Evolutionary conservation across 2,329 filamentous ascomycete species (phyloP).

Genomic region (Neofusicoccum cordaticola): DNA sequence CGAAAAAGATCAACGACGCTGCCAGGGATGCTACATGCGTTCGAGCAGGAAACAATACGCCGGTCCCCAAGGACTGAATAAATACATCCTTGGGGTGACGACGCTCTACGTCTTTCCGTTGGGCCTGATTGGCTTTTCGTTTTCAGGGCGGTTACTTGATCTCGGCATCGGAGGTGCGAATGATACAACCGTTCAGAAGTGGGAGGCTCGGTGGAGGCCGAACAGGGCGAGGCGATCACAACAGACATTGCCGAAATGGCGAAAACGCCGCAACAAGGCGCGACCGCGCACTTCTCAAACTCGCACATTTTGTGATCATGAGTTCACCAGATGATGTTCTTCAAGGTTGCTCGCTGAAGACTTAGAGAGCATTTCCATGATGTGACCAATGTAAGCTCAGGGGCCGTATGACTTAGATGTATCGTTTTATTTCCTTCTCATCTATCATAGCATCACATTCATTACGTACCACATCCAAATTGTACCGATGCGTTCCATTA

Average conservation of each 20-base stretch:
- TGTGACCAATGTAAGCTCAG: too few relatives aligned
- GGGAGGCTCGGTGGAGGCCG: background rate
- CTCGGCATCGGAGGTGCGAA: constrained; percentile 1
- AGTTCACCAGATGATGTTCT: too few relatives aligned
- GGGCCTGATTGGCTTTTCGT: background rate
- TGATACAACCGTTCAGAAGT: constrained; percentile 8
- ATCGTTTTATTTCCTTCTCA: too few relatives aligned
- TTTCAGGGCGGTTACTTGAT: background rate
- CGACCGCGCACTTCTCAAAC: background rate
- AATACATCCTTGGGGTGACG: background rate
- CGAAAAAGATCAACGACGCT: background rate
- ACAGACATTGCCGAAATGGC: constrained; percentile 3
- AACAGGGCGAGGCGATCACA: constrained; percentile 4
- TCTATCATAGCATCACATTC: too few relatives aligned
- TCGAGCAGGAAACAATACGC: background rate
- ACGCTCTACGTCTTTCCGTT: background rate
- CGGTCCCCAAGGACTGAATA: background rate
- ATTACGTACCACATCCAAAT: too few relatives aligned
- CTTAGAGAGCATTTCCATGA: too few relatives aligned
- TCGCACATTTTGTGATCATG: too few relatives aligned
- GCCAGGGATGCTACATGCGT: background rate
- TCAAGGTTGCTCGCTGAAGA: too few relatives aligned
- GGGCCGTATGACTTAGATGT: too few relatives aligned
- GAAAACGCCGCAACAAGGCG: background rate
- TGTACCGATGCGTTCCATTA: too few relatives aligned